These are phyloP conservation scores for Tolypocladium sp. DNA, from an alignment of 2,329 filamentous ascomycete genomes.

Conservation along the genomic window DNA sequence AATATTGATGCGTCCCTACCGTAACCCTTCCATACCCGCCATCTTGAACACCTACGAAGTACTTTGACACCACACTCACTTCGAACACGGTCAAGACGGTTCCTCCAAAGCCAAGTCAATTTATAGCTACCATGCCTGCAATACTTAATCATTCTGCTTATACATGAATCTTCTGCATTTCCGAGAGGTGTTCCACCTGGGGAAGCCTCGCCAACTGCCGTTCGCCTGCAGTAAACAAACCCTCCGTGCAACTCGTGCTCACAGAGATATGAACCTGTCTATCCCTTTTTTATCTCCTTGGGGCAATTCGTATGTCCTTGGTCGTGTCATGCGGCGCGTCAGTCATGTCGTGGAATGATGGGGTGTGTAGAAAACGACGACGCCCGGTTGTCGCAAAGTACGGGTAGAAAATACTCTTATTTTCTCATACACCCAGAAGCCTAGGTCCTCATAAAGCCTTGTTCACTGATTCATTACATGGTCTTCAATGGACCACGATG, in stretches of 20 bases:
- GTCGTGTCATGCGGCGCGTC: constrained; percentile 15
- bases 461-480: neutral
- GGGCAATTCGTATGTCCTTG: constrained; percentile 4
- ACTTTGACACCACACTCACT: neutral
- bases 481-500: neutral
- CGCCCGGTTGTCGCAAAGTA: neutral
- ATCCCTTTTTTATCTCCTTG: constrained; percentile 14
- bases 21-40: too few relatives aligned
- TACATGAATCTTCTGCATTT: neutral
- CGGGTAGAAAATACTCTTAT: constrained; percentile 1
- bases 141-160: neutral
- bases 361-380: constrained; percentile 1
- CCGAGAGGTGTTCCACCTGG: neutral
- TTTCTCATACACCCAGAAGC: neutral
- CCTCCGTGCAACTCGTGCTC: neutral
- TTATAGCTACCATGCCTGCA: neutral
- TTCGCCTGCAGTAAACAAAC: neutral
- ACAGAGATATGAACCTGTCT: constrained; percentile 8
- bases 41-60: too few relatives aligned
- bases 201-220: neutral
- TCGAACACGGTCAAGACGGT: neutral
- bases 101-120: neutral
- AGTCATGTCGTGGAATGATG: constrained; percentile 8
- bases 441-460: neutral
- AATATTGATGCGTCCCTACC: neutral